phyloP scores from a whole-genome alignment of 1,284 basidiomycete genomes.

The Ustilago tritici region DNA sequence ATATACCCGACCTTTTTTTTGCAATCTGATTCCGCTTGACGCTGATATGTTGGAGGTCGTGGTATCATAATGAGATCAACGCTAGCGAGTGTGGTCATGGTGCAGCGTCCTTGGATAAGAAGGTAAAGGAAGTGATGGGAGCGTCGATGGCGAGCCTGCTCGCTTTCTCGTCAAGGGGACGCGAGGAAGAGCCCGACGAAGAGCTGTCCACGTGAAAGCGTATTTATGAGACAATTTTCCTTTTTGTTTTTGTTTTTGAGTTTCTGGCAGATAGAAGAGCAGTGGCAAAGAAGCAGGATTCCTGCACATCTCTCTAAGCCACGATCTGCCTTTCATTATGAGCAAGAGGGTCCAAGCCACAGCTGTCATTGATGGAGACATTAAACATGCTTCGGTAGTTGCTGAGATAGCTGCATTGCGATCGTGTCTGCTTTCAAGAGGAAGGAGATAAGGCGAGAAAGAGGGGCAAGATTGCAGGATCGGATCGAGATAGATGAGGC shows the following conservation, averaged over 20 bases:
- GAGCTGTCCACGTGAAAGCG: constrained; percentile 13
- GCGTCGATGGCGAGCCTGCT: not conserved
- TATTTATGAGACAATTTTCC: not conserved
- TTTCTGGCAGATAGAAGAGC: too few species aligned
- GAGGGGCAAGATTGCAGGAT: constrained; percentile 1
- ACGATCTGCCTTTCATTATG: not conserved
- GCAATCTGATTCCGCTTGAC: not conserved
- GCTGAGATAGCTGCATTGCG: not conserved
- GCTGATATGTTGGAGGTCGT: not conserved
- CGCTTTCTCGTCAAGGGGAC: too few species aligned
- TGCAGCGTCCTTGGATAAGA: constrained; percentile 1
- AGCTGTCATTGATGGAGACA: not conserved
- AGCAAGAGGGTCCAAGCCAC: not conserved
- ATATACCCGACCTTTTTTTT: constrained; percentile 3
- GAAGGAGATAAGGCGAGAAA: not conserved
- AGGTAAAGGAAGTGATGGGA: not conserved
- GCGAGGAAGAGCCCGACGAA: not conserved
- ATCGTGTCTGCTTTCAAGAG: not conserved
- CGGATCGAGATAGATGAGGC: not conserved
- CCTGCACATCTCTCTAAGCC: not conserved
- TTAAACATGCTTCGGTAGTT: not conserved
- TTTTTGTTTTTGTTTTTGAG: too few species aligned
- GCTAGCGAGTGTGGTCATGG: not conserved
- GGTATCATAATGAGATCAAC: too few species aligned
- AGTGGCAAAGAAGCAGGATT: constrained; percentile 5